Conservation (phyloP, 2,329 filamentous ascomycete species). For the Colletotrichum plurivorum region DNA sequence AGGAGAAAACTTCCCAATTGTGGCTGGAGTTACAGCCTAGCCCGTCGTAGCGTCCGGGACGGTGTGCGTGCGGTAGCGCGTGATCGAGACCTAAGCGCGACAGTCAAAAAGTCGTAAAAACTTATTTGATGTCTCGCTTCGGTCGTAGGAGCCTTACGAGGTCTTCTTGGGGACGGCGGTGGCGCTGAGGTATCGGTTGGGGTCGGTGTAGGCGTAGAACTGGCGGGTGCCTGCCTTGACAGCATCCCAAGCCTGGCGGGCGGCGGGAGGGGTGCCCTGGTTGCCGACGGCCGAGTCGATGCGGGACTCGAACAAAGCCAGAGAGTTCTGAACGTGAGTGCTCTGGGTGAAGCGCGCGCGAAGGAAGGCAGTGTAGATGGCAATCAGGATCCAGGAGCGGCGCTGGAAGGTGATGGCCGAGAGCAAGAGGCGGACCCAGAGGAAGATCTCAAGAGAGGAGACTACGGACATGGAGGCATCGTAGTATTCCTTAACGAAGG, state of each 20-base stretch:
- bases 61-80: not conserved
- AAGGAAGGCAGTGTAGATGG: constrained; percentile 91
- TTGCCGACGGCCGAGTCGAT: constrained; percentile 87
- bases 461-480: constrained; percentile 96
- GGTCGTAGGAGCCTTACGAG: constrained; percentile 48
- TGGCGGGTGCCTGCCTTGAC: constrained; percentile 81
- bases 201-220: constrained; percentile 84
- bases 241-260: constrained; percentile 83
- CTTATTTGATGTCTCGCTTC: not conserved
- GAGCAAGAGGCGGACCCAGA: constrained; percentile 87
- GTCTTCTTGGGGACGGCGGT: constrained; percentile 65
- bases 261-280: constrained; percentile 87
- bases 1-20: constrained; percentile 19
- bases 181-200: constrained; percentile 78
- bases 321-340: constrained; percentile 89
- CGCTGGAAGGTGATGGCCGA: constrained; percentile 90
- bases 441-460: constrained; percentile 85
- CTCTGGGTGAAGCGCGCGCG: constrained; percentile 92
- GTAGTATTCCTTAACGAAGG: constrained; percentile 98
- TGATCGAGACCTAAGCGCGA: not conserved
- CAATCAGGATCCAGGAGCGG: constrained; percentile 90
- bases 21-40: constrained; percentile 32
- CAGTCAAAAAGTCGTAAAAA: not conserved
- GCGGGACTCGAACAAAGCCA: constrained; percentile 79
- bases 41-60: constrained; percentile 35